phyloP scores from a whole-genome alignment of 2,329 filamentous ascomycete species.

The Helotiales sp. region DNA sequence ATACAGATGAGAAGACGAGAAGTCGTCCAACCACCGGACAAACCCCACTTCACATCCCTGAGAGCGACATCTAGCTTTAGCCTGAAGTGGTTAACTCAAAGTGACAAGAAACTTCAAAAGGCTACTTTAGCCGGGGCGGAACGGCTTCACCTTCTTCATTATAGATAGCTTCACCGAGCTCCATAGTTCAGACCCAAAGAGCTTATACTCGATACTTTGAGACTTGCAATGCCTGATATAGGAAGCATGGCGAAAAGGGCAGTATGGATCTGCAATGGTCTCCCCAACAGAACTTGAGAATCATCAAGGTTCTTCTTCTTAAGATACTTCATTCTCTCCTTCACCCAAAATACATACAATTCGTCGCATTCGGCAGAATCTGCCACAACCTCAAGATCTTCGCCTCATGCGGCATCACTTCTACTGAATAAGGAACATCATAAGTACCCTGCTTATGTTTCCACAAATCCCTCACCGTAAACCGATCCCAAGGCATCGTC shows the following conservation, averaged over 20 bases:
- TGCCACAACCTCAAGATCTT: conserved; percentile 22
- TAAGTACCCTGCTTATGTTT: conserved; percentile 22
- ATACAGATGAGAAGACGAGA: neutral
- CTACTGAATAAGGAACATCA: conserved; percentile 23
- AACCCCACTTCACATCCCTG: neutral
- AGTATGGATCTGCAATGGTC: too few species aligned
- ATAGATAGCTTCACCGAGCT: neutral
- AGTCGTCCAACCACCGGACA: neutral
- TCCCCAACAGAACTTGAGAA: too few species aligned
- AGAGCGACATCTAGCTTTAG: neutral
- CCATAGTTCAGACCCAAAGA: neutral
- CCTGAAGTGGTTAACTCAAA: neutral
- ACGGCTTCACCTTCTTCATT: neutral
- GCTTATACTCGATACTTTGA: too few species aligned
- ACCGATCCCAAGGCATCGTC: conserved; percentile 18
- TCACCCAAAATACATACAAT: neutral
- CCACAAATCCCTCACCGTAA: conserved; percentile 24
- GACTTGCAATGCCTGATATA: too few species aligned
- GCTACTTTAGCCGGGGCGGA: neutral
- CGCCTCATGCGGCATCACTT: conserved; percentile 25
- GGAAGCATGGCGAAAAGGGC: too few species aligned
- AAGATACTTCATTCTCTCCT: neutral
- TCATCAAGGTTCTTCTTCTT: neutral
- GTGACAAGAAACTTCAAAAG: neutral
- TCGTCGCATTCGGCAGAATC: neutral